Evolutionary conservation across 2,329 filamentous ascomycete species (phyloP).

Genomic region (Dothideomycetes sp.): DNA sequence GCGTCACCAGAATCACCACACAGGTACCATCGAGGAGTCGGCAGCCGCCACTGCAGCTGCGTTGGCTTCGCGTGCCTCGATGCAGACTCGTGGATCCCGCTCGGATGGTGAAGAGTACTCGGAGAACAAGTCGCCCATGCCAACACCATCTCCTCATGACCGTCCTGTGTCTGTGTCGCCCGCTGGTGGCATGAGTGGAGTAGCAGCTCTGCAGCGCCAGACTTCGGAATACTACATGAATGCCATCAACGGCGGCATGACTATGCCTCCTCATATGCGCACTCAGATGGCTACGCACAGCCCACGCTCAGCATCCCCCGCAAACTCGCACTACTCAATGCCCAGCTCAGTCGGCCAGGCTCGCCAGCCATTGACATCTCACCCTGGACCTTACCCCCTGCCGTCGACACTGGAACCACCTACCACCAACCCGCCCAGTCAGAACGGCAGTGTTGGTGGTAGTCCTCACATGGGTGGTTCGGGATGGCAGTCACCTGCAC

Average conservation of each 20-base stretch:
- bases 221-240: constrained; percentile 68
- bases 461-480: constrained; percentile 77
- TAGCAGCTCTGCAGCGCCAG: constrained; percentile 60
- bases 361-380: constrained; percentile 63
- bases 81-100: constrained; percentile 43
- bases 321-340: constrained; percentile 52
- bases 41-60: constrained; percentile 81
- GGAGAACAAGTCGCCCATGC: constrained; percentile 62
- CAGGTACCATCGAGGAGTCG: constrained; percentile 87
- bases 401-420: constrained; percentile 77
- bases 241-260: constrained; percentile 49
- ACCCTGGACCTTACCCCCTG: constrained; percentile 50
- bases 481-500: constrained; percentile 80
- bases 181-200: constrained; percentile 60
- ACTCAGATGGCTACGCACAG: constrained; percentile 62
- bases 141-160: constrained; percentile 77
- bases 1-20: constrained; percentile 91
- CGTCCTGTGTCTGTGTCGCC: constrained; percentile 73
- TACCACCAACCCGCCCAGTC: constrained; percentile 65
- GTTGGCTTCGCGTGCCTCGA: constrained; percentile 49
- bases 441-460: constrained; percentile 63
- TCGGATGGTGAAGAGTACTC: constrained; percentile 61
- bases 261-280: constrained; percentile 72
- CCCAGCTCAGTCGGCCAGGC: constrained; percentile 44
- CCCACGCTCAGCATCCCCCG: constrained; percentile 53